These are phyloP conservation scores for Chenopodium album DNA, from an alignment of 148 eudicot genomes.

Conservation along the genomic window DNA sequence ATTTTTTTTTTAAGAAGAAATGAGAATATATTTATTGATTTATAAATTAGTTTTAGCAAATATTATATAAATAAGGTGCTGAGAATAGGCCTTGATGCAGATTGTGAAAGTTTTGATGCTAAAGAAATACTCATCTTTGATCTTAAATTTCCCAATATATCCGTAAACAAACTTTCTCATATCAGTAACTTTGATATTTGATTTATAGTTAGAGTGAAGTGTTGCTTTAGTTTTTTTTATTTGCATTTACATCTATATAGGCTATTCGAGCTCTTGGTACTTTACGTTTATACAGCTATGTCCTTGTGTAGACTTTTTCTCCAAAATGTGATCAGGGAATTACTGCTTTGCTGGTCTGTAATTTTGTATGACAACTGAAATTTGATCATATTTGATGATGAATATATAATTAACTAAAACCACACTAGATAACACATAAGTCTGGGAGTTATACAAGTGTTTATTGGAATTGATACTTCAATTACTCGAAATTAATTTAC, in stretches of 20 bases:
- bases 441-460: background rate
- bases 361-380: background rate
- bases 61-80: no score
- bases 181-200: no score
- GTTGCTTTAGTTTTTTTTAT: no score
- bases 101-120: no score
- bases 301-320: background rate
- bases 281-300: background rate
- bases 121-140: no score
- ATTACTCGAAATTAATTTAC: background rate
- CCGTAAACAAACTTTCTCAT: no score
- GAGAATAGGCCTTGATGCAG: no score
- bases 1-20: no score
- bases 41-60: no score
- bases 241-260: background rate
- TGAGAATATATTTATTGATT: no score
- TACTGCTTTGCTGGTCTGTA: background rate
- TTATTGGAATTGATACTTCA: background rate
- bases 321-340: background rate
- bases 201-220: no score
- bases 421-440: background rate
- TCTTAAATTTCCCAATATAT: no score
- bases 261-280: background rate
- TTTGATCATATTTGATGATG: background rate
- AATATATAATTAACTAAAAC: background rate